These are phyloP conservation scores for Physcomitrellopsis africana DNA, from an alignment of 225 moss, liverwort and hornwort genomes.

Conservation along the genomic window DNA sequence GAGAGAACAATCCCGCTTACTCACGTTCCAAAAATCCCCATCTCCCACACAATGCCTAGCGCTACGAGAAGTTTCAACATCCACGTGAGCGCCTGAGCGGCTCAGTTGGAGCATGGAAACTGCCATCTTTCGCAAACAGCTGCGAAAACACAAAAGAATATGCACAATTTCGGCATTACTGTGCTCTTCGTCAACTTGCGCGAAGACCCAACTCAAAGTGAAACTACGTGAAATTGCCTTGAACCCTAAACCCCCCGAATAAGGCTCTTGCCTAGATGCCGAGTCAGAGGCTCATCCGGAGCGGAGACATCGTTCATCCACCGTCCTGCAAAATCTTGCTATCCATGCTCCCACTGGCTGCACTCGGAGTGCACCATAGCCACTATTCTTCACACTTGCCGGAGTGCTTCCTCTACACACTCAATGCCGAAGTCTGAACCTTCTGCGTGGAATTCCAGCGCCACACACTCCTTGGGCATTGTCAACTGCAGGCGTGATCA, in stretches of 20 bases:
- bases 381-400: conserved; percentile 7
- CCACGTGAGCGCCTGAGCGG: conserved; percentile 13
- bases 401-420: not conserved
- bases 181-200: not conserved
- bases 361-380: conserved; percentile 22
- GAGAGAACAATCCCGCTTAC: not conserved
- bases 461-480: not conserved
- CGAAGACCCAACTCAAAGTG: not conserved
- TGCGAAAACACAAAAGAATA: not conserved
- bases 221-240: not conserved
- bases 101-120: conserved; percentile 32
- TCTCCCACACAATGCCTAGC: too few species aligned
- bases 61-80: not conserved
- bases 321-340: not conserved
- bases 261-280: not conserved
- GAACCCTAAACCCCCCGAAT: conserved; percentile 10
- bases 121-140: conserved; percentile 7
- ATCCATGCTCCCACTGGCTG: conserved; percentile 27
- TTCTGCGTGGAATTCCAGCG: not conserved
- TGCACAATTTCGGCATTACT: not conserved
- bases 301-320: conserved; percentile 23
- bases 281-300: conserved; percentile 13
- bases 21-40: conserved; percentile 2
- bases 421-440: not conserved
- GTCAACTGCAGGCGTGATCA: conserved; percentile 2